Evolutionary conservation across 139 green algal species (phyloP), one percentile per base, ranked within the genome.

Genomic region (Mychonastes homosphaera): DNA sequence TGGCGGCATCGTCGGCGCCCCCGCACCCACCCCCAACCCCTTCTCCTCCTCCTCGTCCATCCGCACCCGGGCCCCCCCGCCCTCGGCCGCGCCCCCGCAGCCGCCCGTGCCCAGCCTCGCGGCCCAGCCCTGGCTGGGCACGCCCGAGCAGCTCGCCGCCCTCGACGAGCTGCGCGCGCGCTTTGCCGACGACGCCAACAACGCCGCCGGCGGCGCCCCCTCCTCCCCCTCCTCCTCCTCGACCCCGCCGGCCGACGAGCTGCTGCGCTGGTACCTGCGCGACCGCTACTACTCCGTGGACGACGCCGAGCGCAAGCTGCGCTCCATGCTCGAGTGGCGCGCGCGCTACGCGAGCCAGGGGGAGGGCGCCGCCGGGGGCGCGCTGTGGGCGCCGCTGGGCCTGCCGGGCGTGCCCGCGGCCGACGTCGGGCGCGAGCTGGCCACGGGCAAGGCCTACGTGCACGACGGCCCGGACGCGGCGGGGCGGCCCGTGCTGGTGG

Each of bases 371-470:
- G 28, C 7, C 41, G 19, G 24, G 8, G 5, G 6, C 7, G 5
- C 8, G 19, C 41, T 13, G 23, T 13, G 7, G 24, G 7, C 56
- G 58, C 32, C 16, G 12, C 7, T 56, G 44, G 28, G 41, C 39
- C 24, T 53, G 4, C 69, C 84, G 27, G 21, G 40, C 8, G 55
- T 88, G 1, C 81, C 69, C 0, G 39, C 61, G 2, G 67, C 71
- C 3, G 40, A 58, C 26, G 71, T 91, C 3, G 71, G 66, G 1
- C 33, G 36, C 2, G 82, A 95, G 73, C 59, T 74, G 16, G 76
- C 73, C 23, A 90, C 79, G 16, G 87, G 90, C 46, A 96, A 95
- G 62, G 86, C 80, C 1, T 87, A 84, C 56, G 60, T 97, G n/a
- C 81, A 93, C 65, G 61, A 62, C 0, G 49, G 80, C 9, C 32